These are phyloP conservation scores for Botrytis galanthina DNA, from an alignment of 2,329 filamentous ascomycete species.

Conservation along the genomic window DNA sequence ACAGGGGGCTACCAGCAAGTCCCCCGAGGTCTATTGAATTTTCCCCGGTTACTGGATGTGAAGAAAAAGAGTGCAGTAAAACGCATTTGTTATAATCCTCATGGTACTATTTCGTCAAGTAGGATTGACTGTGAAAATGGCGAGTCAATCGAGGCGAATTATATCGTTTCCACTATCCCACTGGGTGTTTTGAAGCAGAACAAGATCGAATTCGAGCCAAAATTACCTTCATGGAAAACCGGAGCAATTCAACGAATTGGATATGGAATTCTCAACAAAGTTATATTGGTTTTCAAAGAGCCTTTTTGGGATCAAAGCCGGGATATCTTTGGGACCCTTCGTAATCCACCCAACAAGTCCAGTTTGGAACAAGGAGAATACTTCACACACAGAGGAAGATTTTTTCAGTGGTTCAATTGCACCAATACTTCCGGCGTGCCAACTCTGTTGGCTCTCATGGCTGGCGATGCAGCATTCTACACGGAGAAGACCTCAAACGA, in stretches of 20 bases:
- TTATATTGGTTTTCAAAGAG: conserved; percentile 83
- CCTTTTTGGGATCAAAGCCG: conserved; percentile 87
- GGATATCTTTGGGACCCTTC: conserved; percentile 91
- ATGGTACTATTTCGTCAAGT: conserved; percentile 48
- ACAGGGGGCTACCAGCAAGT: conserved; percentile 91
- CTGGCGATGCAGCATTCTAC: conserved; percentile 87
- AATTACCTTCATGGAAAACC: conserved; percentile 82
- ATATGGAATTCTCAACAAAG: conserved; percentile 93
- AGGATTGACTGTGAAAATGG: conserved; percentile 76
- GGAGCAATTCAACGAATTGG: conserved; percentile 80
- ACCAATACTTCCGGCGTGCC: conserved; percentile 85
- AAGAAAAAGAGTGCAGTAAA: conserved; percentile 71
- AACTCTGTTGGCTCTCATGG: conserved; percentile 89
- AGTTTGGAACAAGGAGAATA: conserved; percentile 82
- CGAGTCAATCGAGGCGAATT: conserved; percentile 75
- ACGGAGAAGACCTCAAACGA: conserved; percentile 76
- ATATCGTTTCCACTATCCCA: conserved; percentile 85
- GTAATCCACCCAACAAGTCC: conserved; percentile 65
- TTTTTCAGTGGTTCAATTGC: conserved; percentile 98
- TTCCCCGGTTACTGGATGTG: conserved; percentile 74
- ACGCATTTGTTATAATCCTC: conserved; percentile 62
- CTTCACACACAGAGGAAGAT: conserved; percentile 74
- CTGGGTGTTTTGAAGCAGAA: conserved; percentile 88
- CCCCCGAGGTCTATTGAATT: conserved; percentile 78
- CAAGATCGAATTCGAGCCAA: conserved; percentile 79